Evolutionary conservation across 768 basidiomycete species (phyloP).

Genomic region (Lentinula boryana): DNA sequence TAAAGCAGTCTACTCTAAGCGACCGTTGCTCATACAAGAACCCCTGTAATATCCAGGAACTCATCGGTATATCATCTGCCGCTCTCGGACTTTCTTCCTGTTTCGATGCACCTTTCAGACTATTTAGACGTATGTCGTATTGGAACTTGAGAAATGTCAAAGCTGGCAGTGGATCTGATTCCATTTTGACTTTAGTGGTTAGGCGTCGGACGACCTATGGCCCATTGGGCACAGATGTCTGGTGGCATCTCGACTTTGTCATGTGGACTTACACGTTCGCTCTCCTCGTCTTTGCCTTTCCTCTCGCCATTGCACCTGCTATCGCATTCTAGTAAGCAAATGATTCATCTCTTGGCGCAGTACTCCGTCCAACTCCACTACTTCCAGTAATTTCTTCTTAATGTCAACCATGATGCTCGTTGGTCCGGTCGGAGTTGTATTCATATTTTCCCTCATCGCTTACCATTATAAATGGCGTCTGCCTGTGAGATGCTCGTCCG

Average conservation of each 20-base stretch:
- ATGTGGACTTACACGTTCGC: slow-evolving; percentile 26
- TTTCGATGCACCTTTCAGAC: slow-evolving; percentile 23
- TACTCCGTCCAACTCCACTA: not conserved
- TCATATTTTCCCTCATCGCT: slow-evolving; percentile 20
- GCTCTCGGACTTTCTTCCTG: slow-evolving; percentile 24
- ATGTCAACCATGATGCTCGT: slow-evolving; percentile 27
- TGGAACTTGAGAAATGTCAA: not conserved
- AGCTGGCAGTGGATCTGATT: not conserved
- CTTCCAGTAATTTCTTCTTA: slow-evolving; percentile 21
- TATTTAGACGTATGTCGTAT: slow-evolving; percentile 19
- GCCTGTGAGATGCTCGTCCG: slow-evolving; percentile 22
- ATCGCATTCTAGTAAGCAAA: slow-evolving; percentile 18
- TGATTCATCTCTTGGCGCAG: not conserved
- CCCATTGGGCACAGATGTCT: slow-evolving; percentile 20
- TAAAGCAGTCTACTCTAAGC: not conserved
- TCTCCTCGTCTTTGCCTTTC: slow-evolving; percentile 22
- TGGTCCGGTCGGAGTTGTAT: slow-evolving; percentile 20
- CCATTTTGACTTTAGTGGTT: slow-evolving; percentile 11
- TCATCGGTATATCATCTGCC: slow-evolving; percentile 23
- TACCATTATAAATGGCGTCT: slow-evolving; percentile 10
- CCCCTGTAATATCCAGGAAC: not conserved
- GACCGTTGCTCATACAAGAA: no score
- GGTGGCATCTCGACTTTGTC: slow-evolving; percentile 27
- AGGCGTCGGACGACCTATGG: slow-evolving; percentile 17
- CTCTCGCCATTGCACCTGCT: slow-evolving; percentile 22